These are phyloP conservation scores for Chalaropsis thielavioides DNA, from an alignment of 2,329 filamentous ascomycete genomes.

Conservation along the genomic window DNA sequence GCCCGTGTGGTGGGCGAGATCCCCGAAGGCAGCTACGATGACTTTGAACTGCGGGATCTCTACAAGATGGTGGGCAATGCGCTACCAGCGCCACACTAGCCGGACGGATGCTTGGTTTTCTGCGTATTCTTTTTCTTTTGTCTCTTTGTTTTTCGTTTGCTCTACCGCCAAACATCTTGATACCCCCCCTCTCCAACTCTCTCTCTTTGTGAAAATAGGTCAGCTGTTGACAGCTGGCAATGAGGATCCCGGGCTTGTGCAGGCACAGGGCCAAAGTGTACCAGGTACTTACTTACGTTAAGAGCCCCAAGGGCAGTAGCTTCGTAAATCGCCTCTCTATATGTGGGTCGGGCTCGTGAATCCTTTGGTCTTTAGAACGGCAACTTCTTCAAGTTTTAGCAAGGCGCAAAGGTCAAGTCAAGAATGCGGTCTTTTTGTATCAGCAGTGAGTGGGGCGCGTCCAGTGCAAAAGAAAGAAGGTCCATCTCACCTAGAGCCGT, in stretches of 20 bases:
- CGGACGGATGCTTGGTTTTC: background rate
- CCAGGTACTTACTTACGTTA: background rate
- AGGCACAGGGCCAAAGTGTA: background rate
- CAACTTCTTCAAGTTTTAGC: background rate
- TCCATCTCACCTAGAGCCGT: too few relatives aligned
- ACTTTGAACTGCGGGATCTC: conserved; percentile 48
- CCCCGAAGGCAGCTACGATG: conserved; percentile 52
- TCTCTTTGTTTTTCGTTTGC: too few relatives aligned
- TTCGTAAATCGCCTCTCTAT: background rate
- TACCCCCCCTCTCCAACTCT: background rate
- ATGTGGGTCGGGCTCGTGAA: background rate
- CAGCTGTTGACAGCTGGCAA: background rate
- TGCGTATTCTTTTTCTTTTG: too few relatives aligned
- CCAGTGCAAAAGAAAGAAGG: too few relatives aligned
- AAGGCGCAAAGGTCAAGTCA: background rate
- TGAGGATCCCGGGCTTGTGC: background rate
- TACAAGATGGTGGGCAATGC: conserved; percentile 52
- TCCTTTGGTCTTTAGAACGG: background rate
- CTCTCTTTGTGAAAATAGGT: too few relatives aligned
- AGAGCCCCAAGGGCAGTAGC: too few relatives aligned
- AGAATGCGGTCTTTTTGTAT: background rate
- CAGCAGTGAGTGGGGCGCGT: too few relatives aligned
- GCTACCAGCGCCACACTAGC: conserved; percentile 22
- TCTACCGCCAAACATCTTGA: background rate
- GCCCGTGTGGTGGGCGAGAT: conserved; percentile 71